Evolutionary conservation across 805 yeast genomes (phyloP).

Genomic region (Grigorovia transvaalensis): DNA sequence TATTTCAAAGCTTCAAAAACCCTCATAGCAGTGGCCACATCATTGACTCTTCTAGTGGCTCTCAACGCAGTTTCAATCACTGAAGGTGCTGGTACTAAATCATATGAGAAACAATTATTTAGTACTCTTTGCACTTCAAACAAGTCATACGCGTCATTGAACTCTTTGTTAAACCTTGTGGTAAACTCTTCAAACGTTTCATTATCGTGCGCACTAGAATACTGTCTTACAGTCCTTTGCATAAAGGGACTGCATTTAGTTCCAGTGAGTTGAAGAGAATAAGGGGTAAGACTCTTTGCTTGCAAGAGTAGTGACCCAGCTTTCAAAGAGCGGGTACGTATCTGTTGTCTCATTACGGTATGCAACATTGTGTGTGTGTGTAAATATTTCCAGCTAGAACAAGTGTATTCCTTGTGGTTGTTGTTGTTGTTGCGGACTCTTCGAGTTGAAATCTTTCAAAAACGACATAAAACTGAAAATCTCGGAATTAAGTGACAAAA

Average conservation of each 20-base stretch:
- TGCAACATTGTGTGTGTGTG: neutral
- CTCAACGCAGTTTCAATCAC: slow-evolving; percentile 91
- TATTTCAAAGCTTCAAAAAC: slow-evolving; percentile 94
- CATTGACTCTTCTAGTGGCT: slow-evolving; percentile 98
- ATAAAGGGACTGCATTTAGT: neutral
- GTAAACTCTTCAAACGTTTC: slow-evolving; percentile 95
- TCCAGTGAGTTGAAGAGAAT: neutral
- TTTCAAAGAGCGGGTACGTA: neutral
- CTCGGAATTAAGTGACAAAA: neutral
- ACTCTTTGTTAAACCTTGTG: slow-evolving; percentile 83
- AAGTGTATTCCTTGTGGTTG: too few relatives aligned
- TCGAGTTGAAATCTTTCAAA: neutral
- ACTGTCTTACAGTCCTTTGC: slow-evolving; percentile 40
- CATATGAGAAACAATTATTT: slow-evolving; percentile 97
- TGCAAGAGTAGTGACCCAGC: neutral
- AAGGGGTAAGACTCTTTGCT: neutral
- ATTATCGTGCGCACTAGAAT: slow-evolving; percentile 64
- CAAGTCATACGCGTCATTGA: slow-evolving; percentile 83
- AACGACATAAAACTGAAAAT: neutral
- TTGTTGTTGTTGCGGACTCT: too few relatives aligned
- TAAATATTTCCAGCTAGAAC: too few relatives aligned
- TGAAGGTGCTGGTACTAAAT: slow-evolving; percentile 94
- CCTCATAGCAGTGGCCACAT: slow-evolving; percentile 96
- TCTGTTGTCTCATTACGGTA: neutral
- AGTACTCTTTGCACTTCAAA: slow-evolving; percentile 88